phyloP scores from a whole-genome alignment of 768 basidiomycete genomes.

The Pisolithus sp. region DNA sequence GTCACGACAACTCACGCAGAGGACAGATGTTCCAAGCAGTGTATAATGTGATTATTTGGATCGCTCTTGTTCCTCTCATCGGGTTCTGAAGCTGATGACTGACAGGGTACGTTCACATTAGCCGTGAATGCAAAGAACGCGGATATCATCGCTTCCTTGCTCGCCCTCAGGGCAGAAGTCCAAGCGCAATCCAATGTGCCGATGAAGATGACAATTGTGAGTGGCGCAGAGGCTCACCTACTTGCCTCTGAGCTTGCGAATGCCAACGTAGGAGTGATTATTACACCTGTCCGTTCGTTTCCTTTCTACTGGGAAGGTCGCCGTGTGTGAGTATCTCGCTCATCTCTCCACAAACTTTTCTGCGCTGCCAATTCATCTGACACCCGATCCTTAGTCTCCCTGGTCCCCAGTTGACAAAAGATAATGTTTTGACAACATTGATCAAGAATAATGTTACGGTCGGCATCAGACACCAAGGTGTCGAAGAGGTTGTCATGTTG shows the following conservation, averaged over 20 bases:
- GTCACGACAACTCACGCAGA: slow-evolving; percentile 18
- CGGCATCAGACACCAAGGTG: slow-evolving; percentile 42
- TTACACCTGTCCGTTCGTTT: slow-evolving; percentile 58
- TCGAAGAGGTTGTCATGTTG: slow-evolving; percentile 53
- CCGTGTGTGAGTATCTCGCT: slow-evolving; percentile 43
- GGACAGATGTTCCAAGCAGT: slow-evolving; percentile 32
- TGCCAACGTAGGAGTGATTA: slow-evolving; percentile 64
- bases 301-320: slow-evolving; percentile 61
- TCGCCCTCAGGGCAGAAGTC: slow-evolving; percentile 52
- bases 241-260: slow-evolving; percentile 41
- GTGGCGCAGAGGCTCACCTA: slow-evolving; percentile 50
- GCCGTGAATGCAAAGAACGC: slow-evolving; percentile 65
- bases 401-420: slow-evolving; percentile 65
- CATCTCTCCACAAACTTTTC: not conserved
- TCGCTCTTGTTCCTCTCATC: not conserved
- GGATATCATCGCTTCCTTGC: slow-evolving; percentile 67
- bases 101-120: slow-evolving; percentile 52
- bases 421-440: slow-evolving; percentile 56
- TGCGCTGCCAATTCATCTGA: not conserved
- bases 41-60: slow-evolving; percentile 22
- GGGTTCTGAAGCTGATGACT: slow-evolving; percentile 5
- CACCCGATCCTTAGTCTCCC: slow-evolving; percentile 37
- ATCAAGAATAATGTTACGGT: slow-evolving; percentile 58
- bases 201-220: slow-evolving; percentile 45
- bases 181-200: slow-evolving; percentile 29